Base-by-base conservation (phyloP, 192 early-diverging fungal species). In the Gorgonomyces haynaldii region DNA sequence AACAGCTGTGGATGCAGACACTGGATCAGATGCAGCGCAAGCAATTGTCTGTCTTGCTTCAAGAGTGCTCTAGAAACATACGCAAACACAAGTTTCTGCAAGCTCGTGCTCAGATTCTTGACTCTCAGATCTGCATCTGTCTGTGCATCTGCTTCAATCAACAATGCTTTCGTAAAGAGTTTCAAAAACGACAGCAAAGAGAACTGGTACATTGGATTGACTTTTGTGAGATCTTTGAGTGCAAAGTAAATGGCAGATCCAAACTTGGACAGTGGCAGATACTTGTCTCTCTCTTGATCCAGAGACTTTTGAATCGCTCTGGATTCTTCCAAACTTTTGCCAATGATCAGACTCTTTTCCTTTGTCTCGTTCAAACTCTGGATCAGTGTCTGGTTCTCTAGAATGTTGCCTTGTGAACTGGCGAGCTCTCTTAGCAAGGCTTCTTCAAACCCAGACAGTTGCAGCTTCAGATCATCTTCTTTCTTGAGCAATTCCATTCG, bases 151-250 rank as follows among this genome's bases (percentile, higher is more conserved):
- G 42, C 16, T 24, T 62, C 41, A 22, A 28, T 54, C 4, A 30
- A 21, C 24, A 78, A 52, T 12, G 65, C 56, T 12, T 66, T 25
- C 32, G 52, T 57, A 59, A 78, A 78, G 8, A 79, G 40, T 16
- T 54, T 56, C 21, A 79, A 39, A 56, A 61, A 76, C 7, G 62
- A 54, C 5, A 45, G 15, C 9, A 73, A 44, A 1, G 70, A 74
- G 58, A 79, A 79, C 38, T 64, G 61, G 50, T 79, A 79, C 69
- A 76, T 76, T 27, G 59, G 48, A 50, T 79, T 76, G 13, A 78
- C 22, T 27, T 71, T 70, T 12, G 42, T 22, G 20, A 79, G 47
- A 29, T 76, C 67, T 10, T 43, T 55, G 4, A 79, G 36, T n/a
- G 62, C 66, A 53, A 79, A 79, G 43, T 51, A 79, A 5, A 79